These are phyloP conservation scores for Talaromyces rugulosus DNA, from an alignment of 2,329 filamentous ascomycete species.

Conservation along the genomic window DNA sequence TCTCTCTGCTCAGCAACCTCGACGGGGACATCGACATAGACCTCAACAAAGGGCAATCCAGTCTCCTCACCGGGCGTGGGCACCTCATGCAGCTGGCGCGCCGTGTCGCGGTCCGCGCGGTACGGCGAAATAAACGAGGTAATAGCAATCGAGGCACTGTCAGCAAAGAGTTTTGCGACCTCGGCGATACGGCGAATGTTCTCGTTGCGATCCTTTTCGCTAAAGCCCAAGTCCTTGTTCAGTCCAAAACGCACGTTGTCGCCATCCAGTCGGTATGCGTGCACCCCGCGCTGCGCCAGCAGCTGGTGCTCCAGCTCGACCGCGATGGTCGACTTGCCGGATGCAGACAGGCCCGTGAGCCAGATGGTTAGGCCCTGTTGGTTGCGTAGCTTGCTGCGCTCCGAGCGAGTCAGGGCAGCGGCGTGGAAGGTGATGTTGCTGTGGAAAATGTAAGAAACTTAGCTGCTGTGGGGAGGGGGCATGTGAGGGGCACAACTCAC, in stretches of 20 bases:
- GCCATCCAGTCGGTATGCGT: conserved; percentile 90
- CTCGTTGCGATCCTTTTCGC: conserved; percentile 88
- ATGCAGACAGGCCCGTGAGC: conserved; percentile 95
- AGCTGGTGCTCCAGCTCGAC: conserved; percentile 96
- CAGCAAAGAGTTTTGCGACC: conserved; percentile 95
- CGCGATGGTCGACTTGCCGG: conserved; percentile 94
- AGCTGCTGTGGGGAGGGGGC: not conserved
- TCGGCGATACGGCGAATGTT: conserved; percentile 97
- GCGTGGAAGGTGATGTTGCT: conserved; percentile 48
- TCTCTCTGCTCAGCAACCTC: conserved; percentile 92
- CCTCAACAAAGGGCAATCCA: conserved; percentile 83
- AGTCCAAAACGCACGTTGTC: conserved; percentile 98
- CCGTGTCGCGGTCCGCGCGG: conserved; percentile 76
- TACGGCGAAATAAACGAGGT: conserved; percentile 98
- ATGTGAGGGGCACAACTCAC: conserved; percentile 10
- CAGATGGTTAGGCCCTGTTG: conserved; percentile 94
- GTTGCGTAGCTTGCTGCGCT: conserved; percentile 53
- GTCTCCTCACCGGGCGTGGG: conserved; percentile 54
- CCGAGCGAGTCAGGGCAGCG: conserved; percentile 36
- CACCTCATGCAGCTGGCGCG: conserved; percentile 72
- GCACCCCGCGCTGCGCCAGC: conserved; percentile 65
- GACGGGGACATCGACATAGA: conserved; percentile 86
- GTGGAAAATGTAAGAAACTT: not conserved
- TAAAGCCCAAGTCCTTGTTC: conserved; percentile 96
- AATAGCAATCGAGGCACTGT: conserved; percentile 79